A percentile compares a stretch with the other conserved stretches of the same genome.
Evolutionary conservation across 2,329 filamentous ascomycete species (phyloP).

Genomic region (Geoglossum cookeanum): DNA sequence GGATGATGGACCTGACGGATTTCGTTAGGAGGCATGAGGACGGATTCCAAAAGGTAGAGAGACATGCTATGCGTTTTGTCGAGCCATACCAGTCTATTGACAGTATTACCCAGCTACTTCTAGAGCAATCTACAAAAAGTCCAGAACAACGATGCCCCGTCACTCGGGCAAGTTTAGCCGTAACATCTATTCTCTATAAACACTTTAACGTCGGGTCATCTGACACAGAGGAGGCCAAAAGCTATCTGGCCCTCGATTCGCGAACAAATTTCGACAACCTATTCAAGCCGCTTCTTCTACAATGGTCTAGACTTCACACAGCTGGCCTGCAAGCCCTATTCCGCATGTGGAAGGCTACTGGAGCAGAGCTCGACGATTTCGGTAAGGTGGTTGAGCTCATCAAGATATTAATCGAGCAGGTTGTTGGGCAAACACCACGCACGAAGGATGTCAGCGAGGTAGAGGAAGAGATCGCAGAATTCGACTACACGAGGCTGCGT

Average conservation of each 20-base stretch:
- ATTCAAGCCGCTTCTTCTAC: conserved; percentile 71
- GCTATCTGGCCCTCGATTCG: conserved; percentile 55
- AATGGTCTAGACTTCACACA: conserved; percentile 83
- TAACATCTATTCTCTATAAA: conserved; percentile 79
- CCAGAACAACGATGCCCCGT: conserved; percentile 63
- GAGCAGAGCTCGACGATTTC: conserved; percentile 70
- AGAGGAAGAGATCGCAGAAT: conserved; percentile 73
- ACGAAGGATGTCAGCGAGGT: conserved; percentile 72
- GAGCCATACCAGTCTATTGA: background rate
- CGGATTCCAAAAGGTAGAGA: conserved; percentile 61
- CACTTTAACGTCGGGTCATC: conserved; percentile 86
- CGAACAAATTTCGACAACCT: conserved; percentile 65
- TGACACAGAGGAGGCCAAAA: conserved; percentile 59
- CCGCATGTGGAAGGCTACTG: conserved; percentile 78
- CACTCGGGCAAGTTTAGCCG: conserved; percentile 65
- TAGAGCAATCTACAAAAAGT: conserved; percentile 68
- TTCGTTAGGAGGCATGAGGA: conserved; percentile 87
- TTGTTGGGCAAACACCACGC: conserved; percentile 63
- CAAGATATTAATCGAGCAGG: conserved; percentile 74
- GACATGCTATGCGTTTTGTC: background rate
- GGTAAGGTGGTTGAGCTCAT: conserved; percentile 84
- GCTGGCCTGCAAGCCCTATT: conserved; percentile 75
- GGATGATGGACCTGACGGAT: conserved; percentile 94
- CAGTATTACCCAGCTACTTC: conserved; percentile 25
- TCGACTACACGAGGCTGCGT: conserved; percentile 59